Percentiles rank a stretch among this genome's conserved stretches.
phyloP scores from a whole-genome alignment of 169 alveolate genomes.

The Eimeria acervulina region DNA sequence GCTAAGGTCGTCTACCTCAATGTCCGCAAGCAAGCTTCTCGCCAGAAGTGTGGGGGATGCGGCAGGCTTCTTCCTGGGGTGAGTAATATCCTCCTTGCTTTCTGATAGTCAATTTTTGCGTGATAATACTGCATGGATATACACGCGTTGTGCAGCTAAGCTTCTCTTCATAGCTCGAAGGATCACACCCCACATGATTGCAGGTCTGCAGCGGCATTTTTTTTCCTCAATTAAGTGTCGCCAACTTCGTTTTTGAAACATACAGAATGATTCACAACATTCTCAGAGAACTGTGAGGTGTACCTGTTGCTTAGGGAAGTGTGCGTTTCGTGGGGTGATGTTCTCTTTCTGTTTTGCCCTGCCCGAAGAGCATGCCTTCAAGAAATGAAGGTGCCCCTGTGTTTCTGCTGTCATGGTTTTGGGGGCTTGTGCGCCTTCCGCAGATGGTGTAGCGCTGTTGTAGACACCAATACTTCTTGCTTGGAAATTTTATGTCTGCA shows the following conservation, averaged over 20 bases:
- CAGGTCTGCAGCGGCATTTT: not conserved
- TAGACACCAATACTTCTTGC: no score
- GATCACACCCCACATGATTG: not conserved
- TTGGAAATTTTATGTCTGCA: no score
- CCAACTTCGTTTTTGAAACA: not conserved
- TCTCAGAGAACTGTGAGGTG: not conserved
- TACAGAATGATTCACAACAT: not conserved
- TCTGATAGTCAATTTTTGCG: not conserved
- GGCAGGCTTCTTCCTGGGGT: slow-evolving; percentile 89
- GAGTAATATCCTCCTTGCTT: not conserved
- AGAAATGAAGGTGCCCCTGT: not conserved
- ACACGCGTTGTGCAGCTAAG: not conserved
- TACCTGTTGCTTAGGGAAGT: not conserved
- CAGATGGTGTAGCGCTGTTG: not conserved
- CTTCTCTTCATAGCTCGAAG: not conserved
- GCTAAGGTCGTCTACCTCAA: slow-evolving; percentile 88
- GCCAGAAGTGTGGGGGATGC: slow-evolving; percentile 92
- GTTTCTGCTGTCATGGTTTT: not conserved
- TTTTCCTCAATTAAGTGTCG: not conserved
- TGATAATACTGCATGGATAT: not conserved
- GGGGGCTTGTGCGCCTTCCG: not conserved
- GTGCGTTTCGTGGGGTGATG: not conserved
- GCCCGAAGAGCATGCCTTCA: not conserved
- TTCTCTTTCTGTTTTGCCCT: not conserved
- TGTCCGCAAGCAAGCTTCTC: slow-evolving; percentile 87